Evolutionary conservation across 2,329 filamentous ascomycete species (phyloP).

Genomic region (Exophiala sideris): DNA sequence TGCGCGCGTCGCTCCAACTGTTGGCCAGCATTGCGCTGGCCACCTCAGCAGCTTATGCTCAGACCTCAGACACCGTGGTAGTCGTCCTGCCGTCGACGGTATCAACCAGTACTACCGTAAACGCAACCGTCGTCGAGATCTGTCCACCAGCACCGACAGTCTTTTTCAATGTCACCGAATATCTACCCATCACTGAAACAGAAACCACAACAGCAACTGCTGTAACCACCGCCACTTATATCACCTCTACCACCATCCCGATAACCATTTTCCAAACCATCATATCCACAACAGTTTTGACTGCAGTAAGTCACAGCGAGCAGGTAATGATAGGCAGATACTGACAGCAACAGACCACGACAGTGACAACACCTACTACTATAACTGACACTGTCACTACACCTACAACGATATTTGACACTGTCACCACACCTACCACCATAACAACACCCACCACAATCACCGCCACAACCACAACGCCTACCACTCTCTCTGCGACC

Average conservation of each 20-base stretch:
- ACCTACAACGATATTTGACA: not conserved
- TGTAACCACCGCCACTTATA: constrained; percentile 6
- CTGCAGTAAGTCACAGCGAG: constrained; percentile 7
- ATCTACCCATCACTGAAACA: constrained; percentile 14
- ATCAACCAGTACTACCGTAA: constrained; percentile 6
- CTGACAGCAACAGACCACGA: constrained; percentile 14
- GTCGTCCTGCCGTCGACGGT: constrained; percentile 1
- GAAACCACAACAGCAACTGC: constrained; percentile 7
- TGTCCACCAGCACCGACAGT: constrained; percentile 20
- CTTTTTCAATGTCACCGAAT: constrained; percentile 17
- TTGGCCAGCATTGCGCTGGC: constrained; percentile 13
- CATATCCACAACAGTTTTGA: constrained; percentile 20
- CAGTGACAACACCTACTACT: constrained; percentile 15
- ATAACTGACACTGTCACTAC: constrained; percentile 7
- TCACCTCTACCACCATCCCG: constrained; percentile 16
- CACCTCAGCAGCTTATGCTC: constrained; percentile 4
- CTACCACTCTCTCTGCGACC: constrained; percentile 2
- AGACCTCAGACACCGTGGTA: not conserved
- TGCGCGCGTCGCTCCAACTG: constrained; percentile 3
- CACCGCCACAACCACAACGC: not conserved
- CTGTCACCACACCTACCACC: not conserved
- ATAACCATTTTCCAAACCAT: constrained; percentile 24
- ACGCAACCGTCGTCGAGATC: constrained; percentile 12
- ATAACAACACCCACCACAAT: not conserved
- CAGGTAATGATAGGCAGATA: not conserved